Conservation (phyloP, 805 yeast genomes). For the Saccharomyces jurei region DNA sequence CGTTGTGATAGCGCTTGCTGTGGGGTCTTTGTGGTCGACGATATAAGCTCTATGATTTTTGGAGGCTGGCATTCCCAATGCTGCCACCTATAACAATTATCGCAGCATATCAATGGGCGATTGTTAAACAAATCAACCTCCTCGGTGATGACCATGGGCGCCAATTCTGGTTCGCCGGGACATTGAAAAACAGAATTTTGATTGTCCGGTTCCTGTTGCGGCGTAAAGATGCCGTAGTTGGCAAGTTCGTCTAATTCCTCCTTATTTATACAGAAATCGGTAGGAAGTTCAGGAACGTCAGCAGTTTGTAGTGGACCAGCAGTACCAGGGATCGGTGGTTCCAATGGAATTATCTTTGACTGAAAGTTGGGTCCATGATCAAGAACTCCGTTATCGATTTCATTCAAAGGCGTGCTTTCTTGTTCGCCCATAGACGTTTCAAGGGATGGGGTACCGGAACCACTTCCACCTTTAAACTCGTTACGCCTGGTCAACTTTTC, state of each 20-base stretch:
- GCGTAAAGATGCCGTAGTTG: constrained; percentile 14
- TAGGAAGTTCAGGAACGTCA: constrained; percentile 14
- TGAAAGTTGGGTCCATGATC: constrained; percentile 10
- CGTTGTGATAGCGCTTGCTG: constrained; percentile 6
- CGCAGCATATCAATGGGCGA: constrained; percentile 27
- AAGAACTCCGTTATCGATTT: constrained; percentile 9
- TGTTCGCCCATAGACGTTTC: background rate
- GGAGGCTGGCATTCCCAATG: constrained; percentile 26
- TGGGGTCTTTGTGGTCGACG: constrained; percentile 6
- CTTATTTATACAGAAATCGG: constrained; percentile 19
- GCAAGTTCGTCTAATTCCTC: constrained; percentile 18
- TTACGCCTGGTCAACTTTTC: constrained; percentile 14
- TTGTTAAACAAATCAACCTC: constrained; percentile 10
- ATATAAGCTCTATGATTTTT: constrained; percentile 10
- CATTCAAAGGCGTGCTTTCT: constrained; percentile 1
- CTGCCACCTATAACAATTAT: constrained; percentile 28
- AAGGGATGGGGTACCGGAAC: background rate
- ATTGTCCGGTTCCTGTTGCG: constrained; percentile 15
- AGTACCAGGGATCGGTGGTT: background rate
- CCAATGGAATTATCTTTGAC: constrained; percentile 1
- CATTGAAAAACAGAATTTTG: constrained; percentile 29
- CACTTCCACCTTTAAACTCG: background rate
- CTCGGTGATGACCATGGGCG: constrained; percentile 4
- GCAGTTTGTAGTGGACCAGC: background rate
- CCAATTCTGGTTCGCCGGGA: constrained; percentile 8